These are phyloP conservation scores for Phanerochaete sordida DNA, from an alignment of 768 basidiomycete genomes.

Conservation along the genomic window DNA sequence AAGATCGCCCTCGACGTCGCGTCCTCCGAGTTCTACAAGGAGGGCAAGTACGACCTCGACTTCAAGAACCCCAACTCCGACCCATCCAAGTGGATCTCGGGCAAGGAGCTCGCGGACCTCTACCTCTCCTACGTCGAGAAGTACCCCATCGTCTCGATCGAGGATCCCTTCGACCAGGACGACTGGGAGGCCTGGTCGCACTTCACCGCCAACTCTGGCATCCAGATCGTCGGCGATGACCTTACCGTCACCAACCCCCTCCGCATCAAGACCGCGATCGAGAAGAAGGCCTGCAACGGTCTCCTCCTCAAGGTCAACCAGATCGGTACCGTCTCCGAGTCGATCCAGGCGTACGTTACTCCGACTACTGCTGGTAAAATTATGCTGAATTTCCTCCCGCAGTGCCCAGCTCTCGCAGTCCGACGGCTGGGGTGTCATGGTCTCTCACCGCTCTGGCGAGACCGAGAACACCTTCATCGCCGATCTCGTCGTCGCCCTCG, in stretches of 20 bases:
- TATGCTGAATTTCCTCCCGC: neutral
- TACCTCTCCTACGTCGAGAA: conserved; percentile 85
- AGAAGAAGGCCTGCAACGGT: conserved; percentile 99
- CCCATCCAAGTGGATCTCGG: conserved; percentile 93
- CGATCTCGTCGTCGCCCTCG: conserved; percentile 91
- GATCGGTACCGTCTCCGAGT: conserved; percentile 98
- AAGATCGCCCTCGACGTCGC: conserved; percentile 98
- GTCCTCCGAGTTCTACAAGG: conserved; percentile 99
- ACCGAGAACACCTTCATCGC: conserved; percentile 97
- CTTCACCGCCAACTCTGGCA: conserved; percentile 74
- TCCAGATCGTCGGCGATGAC: conserved; percentile 96
- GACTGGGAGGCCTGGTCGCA: conserved; percentile 98
- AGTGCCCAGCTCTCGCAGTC: conserved; percentile 95
- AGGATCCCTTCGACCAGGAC: conserved; percentile 99
- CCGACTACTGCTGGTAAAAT: neutral
- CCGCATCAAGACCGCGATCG: conserved; percentile 97
- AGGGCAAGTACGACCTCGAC: conserved; percentile 98
- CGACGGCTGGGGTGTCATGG: conserved; percentile 99
- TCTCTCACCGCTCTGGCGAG: conserved; percentile 98
- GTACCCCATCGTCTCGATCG: conserved; percentile 94
- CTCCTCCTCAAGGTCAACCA: conserved; percentile 99
- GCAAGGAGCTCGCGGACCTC: conserved; percentile 87
- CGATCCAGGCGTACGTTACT: conserved; percentile 88
- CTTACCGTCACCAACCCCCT: conserved; percentile 96
- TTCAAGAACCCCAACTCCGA: conserved; percentile 99